Conservation (phyloP, 345 rosid species). For the Passiflora organensis region DNA sequence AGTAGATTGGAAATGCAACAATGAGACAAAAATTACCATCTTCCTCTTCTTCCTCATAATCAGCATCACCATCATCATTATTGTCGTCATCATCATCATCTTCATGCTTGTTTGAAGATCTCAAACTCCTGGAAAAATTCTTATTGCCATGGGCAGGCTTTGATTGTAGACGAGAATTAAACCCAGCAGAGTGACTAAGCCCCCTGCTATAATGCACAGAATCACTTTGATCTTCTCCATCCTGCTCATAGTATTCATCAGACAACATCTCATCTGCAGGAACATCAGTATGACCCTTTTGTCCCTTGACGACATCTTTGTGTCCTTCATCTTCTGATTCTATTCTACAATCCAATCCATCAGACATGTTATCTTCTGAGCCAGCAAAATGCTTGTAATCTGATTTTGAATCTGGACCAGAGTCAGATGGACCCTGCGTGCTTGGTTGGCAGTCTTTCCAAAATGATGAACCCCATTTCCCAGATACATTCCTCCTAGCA, state of each 20-base stretch:
- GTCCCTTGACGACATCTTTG: conserved; percentile 45
- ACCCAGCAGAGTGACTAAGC: conserved; percentile 43
- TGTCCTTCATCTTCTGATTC: conserved; percentile 67
- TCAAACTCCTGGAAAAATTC: conserved; percentile 49
- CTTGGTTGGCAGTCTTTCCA: conserved; percentile 99
- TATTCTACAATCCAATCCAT: conserved; percentile 43
- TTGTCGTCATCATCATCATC: conserved; percentile 32
- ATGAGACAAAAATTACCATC: conserved; percentile 71
- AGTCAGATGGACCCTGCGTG: conserved; percentile 50
- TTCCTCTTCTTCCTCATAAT: conserved; percentile 81
- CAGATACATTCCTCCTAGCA: conserved; percentile 61
- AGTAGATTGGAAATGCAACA: no score
- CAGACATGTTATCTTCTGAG: conserved; percentile 53
- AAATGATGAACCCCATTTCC: conserved; percentile 93
- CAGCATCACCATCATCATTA: conserved; percentile 56
- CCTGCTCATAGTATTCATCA: conserved; percentile 99
- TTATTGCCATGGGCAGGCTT: conserved; percentile 35
- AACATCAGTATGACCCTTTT: conserved; percentile 68
- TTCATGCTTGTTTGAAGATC: conserved; percentile 34
- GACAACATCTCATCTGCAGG: conserved; percentile 99
- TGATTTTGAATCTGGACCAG: conserved; percentile 65
- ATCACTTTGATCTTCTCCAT: conserved; percentile 92
- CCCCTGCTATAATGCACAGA: conserved; percentile 48
- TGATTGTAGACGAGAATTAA: conserved; percentile 47
- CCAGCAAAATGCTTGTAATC: conserved; percentile 49